Base-by-base conservation (phyloP, 2,329 filamentous ascomycete species). In the Penicillium expansum region DNA sequence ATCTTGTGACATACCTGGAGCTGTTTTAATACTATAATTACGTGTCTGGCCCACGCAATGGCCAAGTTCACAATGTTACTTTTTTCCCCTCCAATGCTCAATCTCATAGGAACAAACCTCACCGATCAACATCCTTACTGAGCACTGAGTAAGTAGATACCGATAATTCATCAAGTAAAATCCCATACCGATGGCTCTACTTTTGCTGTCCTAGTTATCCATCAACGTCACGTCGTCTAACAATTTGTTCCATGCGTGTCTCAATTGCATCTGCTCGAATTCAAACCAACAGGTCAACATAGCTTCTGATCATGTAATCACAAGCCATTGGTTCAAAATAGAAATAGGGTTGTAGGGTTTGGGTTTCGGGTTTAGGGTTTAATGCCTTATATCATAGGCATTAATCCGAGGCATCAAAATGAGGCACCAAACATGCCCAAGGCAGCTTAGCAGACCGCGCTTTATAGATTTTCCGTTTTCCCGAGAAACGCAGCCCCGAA, bases 11-110 rank as follows among this genome's bases (percentile, higher is more conserved):
- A 61, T 61, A 60, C 5, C 45, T 48, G 22, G 9, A 14, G 5
- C 9, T 50, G 22, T 48, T 50, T 35, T 60, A 58, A 60, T 57
- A 45, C 52, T 58, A 54, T 62, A 62, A 58, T 57, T 27, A 48
- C 41, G 45, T 49, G 41, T 22, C 41, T 54, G 48, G 52, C n/a
- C 30, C 52, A 49, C 45, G 13, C 33, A 35, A 39, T 29, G 33
- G 24, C 41, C 44, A 41, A 4, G n/a, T 41, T 37, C 16, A 30
- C 27, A 41, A 41, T 48, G 8, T 22, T 13, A 22, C 5, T 16
- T 20, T 16, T 16, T 20, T 13, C 5, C 9, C 5, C 4, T 45
- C 33, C 10, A 37, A 10, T 14, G 4, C 5, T 2, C 20, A 32
- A 7, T 16, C 29, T 27, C 8, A 11, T 22, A 43, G 22, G 22